Base-by-base conservation (phyloP, 306 rosid species). In the Phaseolus lunatus region DNA sequence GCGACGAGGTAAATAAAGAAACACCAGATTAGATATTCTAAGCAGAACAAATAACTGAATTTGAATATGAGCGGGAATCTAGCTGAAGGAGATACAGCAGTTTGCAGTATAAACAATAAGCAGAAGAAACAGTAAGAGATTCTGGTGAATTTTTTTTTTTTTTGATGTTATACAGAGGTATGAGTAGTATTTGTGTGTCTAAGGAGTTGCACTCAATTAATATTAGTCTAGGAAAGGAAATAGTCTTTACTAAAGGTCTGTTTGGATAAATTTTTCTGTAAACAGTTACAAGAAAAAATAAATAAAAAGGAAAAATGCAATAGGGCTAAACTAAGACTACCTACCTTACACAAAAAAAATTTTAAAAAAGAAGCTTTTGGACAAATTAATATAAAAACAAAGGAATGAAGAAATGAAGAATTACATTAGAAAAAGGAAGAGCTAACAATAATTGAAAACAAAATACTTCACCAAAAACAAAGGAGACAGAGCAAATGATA, bases 121-220 rank as follows among this genome's bases (percentile, higher is more conserved):
- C 3, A 49, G 11, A n/a, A n/a, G n/a, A 7, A 75, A 73, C 53
- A 61, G 33, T 68, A 29, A 59, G 77, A 75, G 67, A 72, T 75
- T 75, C 86, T 80, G 84, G 82, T 78, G 90, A 87, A 86, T n/a
- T n/a, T n/a, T n/a, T n/a, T n/a, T n/a, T n/a, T n/a, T n/a, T n/a
- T n/a, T n/a, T n/a, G n/a, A n/a, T n/a, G n/a, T n/a, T n/a, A n/a
- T n/a, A n/a, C n/a, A 50, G 3, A 7, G 24, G 18, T 49, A 49
- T 49, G 56, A 11, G 11, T 49, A n/a, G n/a, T n/a, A n/a, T 49
- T 49, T 6, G 56, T 5, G 56, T 5, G 23, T n/a, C 4, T 50
- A 9, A 39, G 13, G 56, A 49, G 56, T 49, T 49, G 9, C 22
- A 49, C 56, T 49, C 23, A 50, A 48, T 48, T 16, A 48, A 18